Base-by-base conservation (phyloP, 345 rosid genomes). In the Boechera stricta region DNA sequence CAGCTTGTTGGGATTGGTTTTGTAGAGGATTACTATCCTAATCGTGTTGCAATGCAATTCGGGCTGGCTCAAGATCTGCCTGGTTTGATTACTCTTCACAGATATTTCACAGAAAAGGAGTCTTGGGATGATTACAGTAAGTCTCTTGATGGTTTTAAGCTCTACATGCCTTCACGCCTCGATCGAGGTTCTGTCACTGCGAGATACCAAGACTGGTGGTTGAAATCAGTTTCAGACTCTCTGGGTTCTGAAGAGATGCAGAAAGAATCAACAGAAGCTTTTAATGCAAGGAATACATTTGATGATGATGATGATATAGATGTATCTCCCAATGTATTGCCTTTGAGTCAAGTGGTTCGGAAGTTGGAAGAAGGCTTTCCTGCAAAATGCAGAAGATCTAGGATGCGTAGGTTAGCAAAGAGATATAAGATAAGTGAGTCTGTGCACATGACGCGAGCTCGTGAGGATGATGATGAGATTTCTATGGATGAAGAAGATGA, bases 181-280 rank as follows among this genome's bases (percentile, higher is more conserved):
- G 33, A 13, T 54, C 35, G 16, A 54, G 35, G 16, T 28, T 54
- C 2, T 28, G 35, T 54, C 59, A 28, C 35, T 54, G 35, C 59
- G 2, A 54, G 59, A 5, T 54, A 54, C 35, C 59, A 24, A 13
- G 59, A 54, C 33, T 54, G 59, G 59, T 54, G 59, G 59, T 54
- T 28, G 35, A 54, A 54, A 54, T 54, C 35, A 54, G 59, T 28
- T 2, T 26, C 35, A 54, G 59, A 28, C 1, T 26, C 12, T 54
- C n/a, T 54, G 33, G 13, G 8, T 26, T 54, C 58, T 54, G 7
- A 54, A 26, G 4, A 54, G 58, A 10, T 26, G 16, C 59, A 54
- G 59, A 54, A 54, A 54, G 33, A 54, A 54, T 54, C 35, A 5
- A 26, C 33, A 11, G n/a, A 53, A 24, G 57, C 57, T 53, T 52